Evolutionary conservation across 176 grass and related monocot genomes (phyloP).

Genomic region (Eragrostis curvula): DNA sequence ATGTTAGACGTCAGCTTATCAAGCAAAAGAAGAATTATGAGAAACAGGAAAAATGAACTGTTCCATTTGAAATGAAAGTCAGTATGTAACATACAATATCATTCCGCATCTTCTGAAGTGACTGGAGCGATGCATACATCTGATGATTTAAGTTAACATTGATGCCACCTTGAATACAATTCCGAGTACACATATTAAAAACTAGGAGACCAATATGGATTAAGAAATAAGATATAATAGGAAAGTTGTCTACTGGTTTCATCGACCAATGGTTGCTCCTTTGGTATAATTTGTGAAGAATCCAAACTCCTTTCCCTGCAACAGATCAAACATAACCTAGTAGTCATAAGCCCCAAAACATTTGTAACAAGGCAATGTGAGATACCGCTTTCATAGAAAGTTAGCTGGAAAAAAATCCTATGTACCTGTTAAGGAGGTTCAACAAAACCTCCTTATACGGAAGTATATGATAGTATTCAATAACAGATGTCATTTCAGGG

Average conservation of each 20-base stretch:
- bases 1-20: not conserved
- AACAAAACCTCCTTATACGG: slow-evolving; percentile 57
- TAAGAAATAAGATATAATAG: too few species aligned
- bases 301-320: slow-evolving; percentile 41
- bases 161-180: slow-evolving; percentile 3
- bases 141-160: not conserved
- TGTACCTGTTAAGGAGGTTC: slow-evolving; percentile 46
- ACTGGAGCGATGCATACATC: not conserved
- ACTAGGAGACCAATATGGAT: too few species aligned
- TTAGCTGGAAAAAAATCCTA: slow-evolving; percentile 10
- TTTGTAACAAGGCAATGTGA: not conserved
- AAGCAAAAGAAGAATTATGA: not conserved
- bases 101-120: slow-evolving; percentile 20
- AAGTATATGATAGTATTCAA: slow-evolving; percentile 59
- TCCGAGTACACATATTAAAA: not conserved
- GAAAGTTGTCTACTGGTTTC: too few species aligned
- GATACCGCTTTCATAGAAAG: not conserved
- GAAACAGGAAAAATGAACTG: not conserved
- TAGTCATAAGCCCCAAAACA: too few species aligned
- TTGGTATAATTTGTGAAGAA: slow-evolving; percentile 1
- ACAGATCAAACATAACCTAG: slow-evolving; percentile 6
- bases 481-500: slow-evolving; percentile 41
- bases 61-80: not conserved
- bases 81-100: slow-evolving; percentile 26
- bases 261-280: slow-evolving; percentile 14